These are phyloP conservation scores for Elymus sibiricus DNA, from an alignment of 176 grass and related monocot species.

Conservation along the genomic window DNA sequence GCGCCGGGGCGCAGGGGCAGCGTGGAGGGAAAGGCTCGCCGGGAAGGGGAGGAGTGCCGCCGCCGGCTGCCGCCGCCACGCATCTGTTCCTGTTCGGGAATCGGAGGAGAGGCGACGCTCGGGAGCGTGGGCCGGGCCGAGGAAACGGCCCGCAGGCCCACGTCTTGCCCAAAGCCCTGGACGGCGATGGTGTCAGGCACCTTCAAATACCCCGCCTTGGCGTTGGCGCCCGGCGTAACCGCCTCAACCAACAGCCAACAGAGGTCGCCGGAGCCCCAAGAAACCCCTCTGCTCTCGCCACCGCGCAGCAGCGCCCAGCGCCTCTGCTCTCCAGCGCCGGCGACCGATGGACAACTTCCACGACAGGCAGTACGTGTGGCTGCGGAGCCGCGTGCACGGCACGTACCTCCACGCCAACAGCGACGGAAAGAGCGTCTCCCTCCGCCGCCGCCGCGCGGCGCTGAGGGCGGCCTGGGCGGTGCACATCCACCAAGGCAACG, in stretches of 20 bases:
- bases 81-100: too few relatives aligned
- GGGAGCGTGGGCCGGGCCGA: background rate
- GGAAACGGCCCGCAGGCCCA: background rate
- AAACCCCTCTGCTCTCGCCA: background rate
- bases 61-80: background rate
- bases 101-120: background rate
- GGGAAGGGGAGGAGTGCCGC: background rate
- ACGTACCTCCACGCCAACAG: slow-evolving; percentile 18
- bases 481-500: background rate
- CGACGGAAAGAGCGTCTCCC: background rate
- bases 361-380: slow-evolving; percentile 1
- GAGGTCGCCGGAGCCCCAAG: background rate
- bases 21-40: background rate
- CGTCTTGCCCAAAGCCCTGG: background rate
- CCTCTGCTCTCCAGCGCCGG: background rate
- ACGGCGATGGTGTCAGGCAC: background rate
- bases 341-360: slow-evolving; percentile 21
- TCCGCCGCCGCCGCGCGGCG: background rate
- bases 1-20: background rate
- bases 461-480: slow-evolving; percentile 10
- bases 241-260: background rate
- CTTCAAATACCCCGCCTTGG: background rate
- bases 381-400: slow-evolving; percentile 7
- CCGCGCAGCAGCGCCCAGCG: background rate
- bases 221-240: background rate